Conservation (phyloP, 2,329 filamentous ascomycete genomes). For the Pseudogymnoascus sp. region DNA sequence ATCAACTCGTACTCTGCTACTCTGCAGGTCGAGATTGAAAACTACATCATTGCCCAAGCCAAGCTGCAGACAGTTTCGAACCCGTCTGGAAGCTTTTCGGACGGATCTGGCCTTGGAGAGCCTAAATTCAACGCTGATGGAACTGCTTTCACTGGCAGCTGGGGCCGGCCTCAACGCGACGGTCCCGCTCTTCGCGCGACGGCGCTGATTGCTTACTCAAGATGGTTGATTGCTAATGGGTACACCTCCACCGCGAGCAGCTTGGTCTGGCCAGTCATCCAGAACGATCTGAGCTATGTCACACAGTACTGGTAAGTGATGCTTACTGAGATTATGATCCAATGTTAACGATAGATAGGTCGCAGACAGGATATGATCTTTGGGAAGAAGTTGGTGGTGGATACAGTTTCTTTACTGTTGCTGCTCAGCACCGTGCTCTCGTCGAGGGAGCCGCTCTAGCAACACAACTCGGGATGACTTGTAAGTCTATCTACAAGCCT, state of each 20-base stretch:
- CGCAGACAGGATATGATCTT: slow-evolving; percentile 57
- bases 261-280: slow-evolving; percentile 65
- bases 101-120: slow-evolving; percentile 52
- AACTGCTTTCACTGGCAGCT: slow-evolving; percentile 53
- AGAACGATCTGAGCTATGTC: slow-evolving; percentile 69
- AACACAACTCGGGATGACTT: slow-evolving; percentile 19
- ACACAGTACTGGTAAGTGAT: slow-evolving; percentile 57
- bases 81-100: slow-evolving; percentile 35
- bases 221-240: slow-evolving; percentile 62
- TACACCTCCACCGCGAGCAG: slow-evolving; percentile 34
- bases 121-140: slow-evolving; percentile 64
- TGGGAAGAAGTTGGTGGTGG: slow-evolving; percentile 75
- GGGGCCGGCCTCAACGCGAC: slow-evolving; percentile 75
- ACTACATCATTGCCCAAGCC: slow-evolving; percentile 62
- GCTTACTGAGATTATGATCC: no score
- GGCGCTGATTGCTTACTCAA: slow-evolving; percentile 62
- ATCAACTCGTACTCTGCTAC: slow-evolving; percentile 32
- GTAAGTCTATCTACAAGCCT: no score
- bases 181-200: slow-evolving; percentile 70
- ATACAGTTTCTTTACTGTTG: slow-evolving; percentile 66
- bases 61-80: slow-evolving; percentile 50
- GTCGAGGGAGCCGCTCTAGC: slow-evolving; percentile 62
- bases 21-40: slow-evolving; percentile 40
- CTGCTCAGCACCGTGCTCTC: slow-evolving; percentile 60
- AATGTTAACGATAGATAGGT: no score